Conservation (phyloP, 1,284 basidiomycete species). For the Cystobasidium pallidum region DNA sequence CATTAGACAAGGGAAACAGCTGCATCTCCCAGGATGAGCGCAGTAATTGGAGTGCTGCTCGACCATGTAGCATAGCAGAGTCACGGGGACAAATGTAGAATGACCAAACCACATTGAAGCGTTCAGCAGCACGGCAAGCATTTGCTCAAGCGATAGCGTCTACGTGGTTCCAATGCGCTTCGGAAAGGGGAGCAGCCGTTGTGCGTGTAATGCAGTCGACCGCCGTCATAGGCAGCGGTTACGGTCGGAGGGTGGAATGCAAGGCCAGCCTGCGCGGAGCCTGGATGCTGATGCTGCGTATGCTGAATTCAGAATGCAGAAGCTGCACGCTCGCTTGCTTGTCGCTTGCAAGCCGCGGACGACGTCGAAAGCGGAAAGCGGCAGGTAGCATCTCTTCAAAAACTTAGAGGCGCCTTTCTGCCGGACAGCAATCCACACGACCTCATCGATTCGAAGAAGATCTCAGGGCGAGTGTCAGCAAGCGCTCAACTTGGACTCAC, state of each 20-base stretch:
- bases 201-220: too few relatives aligned
- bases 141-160: neutral
- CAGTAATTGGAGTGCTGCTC: neutral
- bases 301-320: too few relatives aligned
- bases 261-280: too few relatives aligned
- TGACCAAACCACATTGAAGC: too few relatives aligned
- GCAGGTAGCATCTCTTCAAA: neutral
- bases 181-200: too few relatives aligned
- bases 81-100: neutral
- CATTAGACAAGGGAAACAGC: too few relatives aligned
- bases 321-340: neutral
- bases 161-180: too few relatives aligned
- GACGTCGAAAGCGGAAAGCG: neutral
- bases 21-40: too few relatives aligned
- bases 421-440: constrained; percentile 1
- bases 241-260: too few relatives aligned
- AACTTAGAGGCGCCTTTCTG: neutral
- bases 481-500: constrained; percentile 4
- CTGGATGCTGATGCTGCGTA: too few relatives aligned
- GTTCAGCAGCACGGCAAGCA: too few relatives aligned
- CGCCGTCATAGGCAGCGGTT: too few relatives aligned
- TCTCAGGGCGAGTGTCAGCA: constrained; percentile 3
- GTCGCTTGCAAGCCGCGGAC: neutral
- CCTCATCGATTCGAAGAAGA: neutral
- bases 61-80: neutral